phyloP scores from a whole-genome alignment of 139 green algal genomes.

The Chlamydomonas asymmetrica region DNA sequence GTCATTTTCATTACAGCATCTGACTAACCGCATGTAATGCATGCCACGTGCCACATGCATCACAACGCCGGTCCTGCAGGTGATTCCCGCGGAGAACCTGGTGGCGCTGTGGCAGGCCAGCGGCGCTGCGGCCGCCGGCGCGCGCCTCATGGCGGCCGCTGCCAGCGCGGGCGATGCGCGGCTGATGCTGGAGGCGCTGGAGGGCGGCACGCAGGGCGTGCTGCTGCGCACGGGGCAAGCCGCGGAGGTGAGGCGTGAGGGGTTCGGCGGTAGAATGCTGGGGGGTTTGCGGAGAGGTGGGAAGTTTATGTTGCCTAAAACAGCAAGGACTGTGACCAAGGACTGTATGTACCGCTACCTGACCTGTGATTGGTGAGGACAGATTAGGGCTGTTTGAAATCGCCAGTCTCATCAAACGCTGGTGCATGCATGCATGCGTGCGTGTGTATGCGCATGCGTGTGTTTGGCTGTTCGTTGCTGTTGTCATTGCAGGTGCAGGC shows the following conservation, averaged over 20 bases:
- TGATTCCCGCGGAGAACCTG: conserved; percentile 95
- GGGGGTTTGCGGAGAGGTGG: not conserved
- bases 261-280: not conserved
- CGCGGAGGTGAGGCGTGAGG: conserved; percentile 47
- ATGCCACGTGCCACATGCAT: not conserved
- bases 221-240: conserved; percentile 75
- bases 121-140: not conserved
- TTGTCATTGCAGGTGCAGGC: conserved; percentile 37
- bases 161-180: conserved; percentile 49
- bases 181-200: conserved; percentile 78
- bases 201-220: conserved; percentile 79
- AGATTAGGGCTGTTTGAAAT: not conserved
- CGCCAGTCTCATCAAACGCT: not conserved
- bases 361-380: not conserved
- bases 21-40: not conserved
- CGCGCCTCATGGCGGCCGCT: conserved; percentile 60
- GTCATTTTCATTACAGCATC: too few relatives aligned
- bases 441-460: too few relatives aligned
- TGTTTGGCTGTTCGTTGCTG: not conserved
- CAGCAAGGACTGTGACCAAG: not conserved
- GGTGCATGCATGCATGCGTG: not conserved
- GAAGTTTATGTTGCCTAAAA: not conserved
- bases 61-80: conserved; percentile 37
- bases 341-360: not conserved
- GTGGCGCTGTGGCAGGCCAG: conserved; percentile 70